A percentile compares a stretch with the other conserved stretches of the same genome.
phyloP scores from a whole-genome alignment of 257 asterid species.

The Coffea canephora region DNA sequence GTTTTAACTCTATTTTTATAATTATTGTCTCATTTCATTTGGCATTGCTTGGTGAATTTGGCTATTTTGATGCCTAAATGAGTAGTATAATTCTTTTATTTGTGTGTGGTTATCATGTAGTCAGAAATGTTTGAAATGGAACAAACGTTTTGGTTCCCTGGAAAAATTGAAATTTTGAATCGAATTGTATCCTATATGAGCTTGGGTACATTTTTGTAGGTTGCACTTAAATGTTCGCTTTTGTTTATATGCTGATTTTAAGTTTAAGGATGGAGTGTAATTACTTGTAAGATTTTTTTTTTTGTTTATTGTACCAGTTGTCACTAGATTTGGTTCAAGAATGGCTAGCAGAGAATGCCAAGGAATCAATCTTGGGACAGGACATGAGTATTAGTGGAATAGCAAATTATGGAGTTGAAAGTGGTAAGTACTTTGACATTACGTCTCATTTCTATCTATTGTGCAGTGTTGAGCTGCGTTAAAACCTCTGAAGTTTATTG shows the following conservation, averaged over 20 bases:
- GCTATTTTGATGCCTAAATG: no score
- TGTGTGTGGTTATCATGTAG: not conserved
- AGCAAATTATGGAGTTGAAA: slow-evolving; percentile 56
- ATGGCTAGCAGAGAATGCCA: slow-evolving; percentile 46
- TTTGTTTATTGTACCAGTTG: not conserved
- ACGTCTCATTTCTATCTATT: not conserved
- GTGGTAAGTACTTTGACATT: slow-evolving; percentile 31
- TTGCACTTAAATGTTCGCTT: not conserved
- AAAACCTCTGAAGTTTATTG: no score
- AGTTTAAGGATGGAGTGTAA: no score
- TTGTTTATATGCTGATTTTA: not conserved
- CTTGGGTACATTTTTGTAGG: not conserved
- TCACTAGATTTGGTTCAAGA: slow-evolving; percentile 22
- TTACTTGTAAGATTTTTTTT: not conserved
- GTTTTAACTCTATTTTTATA: no score
- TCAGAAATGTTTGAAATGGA: not conserved
- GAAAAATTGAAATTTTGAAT: not conserved
- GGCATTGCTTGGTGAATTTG: no score
- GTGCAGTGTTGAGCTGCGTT: no score
- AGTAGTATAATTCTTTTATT: no score
- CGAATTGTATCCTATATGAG: not conserved
- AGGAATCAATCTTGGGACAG: slow-evolving; percentile 31
- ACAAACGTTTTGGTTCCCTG: no score
- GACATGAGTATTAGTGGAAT: slow-evolving; percentile 36
- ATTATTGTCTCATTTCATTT: no score